Conservation (phyloP, 768 basidiomycete genomes). For the Suillus weaverae region DNA sequence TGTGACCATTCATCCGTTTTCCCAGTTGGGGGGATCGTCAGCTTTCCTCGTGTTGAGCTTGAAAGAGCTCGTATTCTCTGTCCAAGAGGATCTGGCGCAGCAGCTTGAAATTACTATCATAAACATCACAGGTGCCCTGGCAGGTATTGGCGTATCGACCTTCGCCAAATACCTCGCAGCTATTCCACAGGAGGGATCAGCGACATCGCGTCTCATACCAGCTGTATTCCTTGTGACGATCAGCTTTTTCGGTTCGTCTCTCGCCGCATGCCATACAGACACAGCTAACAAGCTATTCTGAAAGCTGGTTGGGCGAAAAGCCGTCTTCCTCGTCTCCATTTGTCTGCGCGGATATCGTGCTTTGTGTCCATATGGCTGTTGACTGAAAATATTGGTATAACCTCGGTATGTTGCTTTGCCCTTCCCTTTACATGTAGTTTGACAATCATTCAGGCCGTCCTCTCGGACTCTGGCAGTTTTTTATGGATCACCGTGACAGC, state of each 20-base stretch:
- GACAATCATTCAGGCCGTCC: constrained; percentile 20
- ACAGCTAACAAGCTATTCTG: not conserved
- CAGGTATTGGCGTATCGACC: constrained; percentile 40
- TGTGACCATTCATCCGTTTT: constrained; percentile 41
- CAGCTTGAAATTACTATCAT: constrained; percentile 47
- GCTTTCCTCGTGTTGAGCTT: constrained; percentile 42
- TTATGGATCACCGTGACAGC: constrained; percentile 43
- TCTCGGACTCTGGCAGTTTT: constrained; percentile 32
- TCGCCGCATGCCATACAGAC: not conserved
- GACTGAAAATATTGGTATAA: constrained; percentile 36
- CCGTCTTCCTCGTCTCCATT: constrained; percentile 42
- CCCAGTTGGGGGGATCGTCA: constrained; percentile 36
- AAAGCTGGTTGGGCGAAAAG: constrained; percentile 45
- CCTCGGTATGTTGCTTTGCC: constrained; percentile 27
- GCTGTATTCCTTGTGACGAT: constrained; percentile 41
- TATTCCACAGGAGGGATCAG: constrained; percentile 23
- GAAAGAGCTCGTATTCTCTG: constrained; percentile 49
- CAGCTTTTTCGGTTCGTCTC: constrained; percentile 37
- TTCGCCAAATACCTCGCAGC: constrained; percentile 36
- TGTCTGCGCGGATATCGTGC: constrained; percentile 46
- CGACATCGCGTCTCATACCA: constrained; percentile 35
- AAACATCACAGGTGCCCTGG: constrained; percentile 42
- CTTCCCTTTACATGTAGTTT: not conserved
- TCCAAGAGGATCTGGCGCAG: constrained; percentile 47
- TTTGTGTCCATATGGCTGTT: constrained; percentile 50